These are phyloP conservation scores for Ceratobasidium papillatum DNA, from an alignment of 1,284 basidiomycete genomes.

Conservation along the genomic window DNA sequence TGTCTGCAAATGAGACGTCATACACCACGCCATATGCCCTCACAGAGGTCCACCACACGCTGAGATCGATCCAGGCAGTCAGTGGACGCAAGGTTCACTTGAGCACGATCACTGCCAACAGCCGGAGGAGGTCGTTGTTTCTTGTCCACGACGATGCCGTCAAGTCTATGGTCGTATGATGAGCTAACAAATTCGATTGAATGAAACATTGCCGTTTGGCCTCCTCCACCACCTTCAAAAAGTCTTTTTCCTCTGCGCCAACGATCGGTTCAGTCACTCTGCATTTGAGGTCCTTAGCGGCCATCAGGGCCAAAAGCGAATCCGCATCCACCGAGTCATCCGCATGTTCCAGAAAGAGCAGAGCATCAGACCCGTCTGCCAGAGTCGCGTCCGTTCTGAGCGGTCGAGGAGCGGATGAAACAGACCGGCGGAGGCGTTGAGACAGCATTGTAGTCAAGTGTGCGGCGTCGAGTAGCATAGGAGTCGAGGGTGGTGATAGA, in stretches of 20 bases:
- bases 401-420: background rate
- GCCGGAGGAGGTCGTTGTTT: no score
- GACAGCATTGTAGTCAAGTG: slow-evolving; percentile 57
- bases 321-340: slow-evolving; percentile 83
- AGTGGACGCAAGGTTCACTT: slow-evolving; percentile 4
- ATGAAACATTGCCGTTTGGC: slow-evolving; percentile 72
- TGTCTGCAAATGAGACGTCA: slow-evolving; percentile 36
- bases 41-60: background rate
- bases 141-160: slow-evolving; percentile 46
- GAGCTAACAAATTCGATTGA: background rate
- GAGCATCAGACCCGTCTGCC: slow-evolving; percentile 61
- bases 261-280: slow-evolving; percentile 89
- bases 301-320: slow-evolving; percentile 89
- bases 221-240: slow-evolving; percentile 74
- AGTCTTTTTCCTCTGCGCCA: slow-evolving; percentile 68
- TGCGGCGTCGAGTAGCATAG: slow-evolving; percentile 53
- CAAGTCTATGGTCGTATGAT: background rate
- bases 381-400: slow-evolving; percentile 11
- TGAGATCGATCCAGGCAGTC: background rate
- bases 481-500: slow-evolving; percentile 42
- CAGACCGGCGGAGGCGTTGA: slow-evolving; percentile 54
- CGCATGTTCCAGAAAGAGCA: slow-evolving; percentile 90
- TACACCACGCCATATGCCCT: slow-evolving; percentile 40
- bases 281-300: slow-evolving; percentile 85
- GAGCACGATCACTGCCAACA: slow-evolving; percentile 15